Evolutionary conservation across 345 rosid genomes (phyloP).

Genomic region (Rubroshorea leprosula): DNA sequence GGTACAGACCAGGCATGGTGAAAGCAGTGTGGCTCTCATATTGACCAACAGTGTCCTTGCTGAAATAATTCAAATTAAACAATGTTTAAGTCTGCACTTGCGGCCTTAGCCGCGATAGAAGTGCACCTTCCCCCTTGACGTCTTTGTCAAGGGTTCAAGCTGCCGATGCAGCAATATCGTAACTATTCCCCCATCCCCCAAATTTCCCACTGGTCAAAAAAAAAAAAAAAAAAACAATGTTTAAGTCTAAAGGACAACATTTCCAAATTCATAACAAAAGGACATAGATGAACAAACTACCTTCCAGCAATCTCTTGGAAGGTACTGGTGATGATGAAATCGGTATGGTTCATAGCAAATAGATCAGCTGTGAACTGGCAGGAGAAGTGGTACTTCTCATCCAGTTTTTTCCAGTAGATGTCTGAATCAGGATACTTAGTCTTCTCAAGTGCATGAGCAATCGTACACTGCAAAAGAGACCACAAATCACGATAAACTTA

Average conservation of each 20-base stretch:
- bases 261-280: neutral
- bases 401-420: slow-evolving; percentile 89
- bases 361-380: slow-evolving; percentile 97
- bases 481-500: neutral
- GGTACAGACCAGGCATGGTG: slow-evolving; percentile 85
- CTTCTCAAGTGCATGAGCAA: slow-evolving; percentile 95
- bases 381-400: slow-evolving; percentile 89
- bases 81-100: neutral
- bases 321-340: slow-evolving; percentile 97
- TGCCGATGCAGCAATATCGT: too few species aligned
- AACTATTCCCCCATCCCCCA: too few species aligned
- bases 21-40: slow-evolving; percentile 90
- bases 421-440: slow-evolving; percentile 95
- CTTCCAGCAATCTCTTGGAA: slow-evolving; percentile 99
- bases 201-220: too few species aligned
- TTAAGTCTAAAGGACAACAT: neutral
- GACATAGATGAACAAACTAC: slow-evolving; percentile 20
- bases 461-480: slow-evolving; percentile 59
- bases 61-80: slow-evolving; percentile 15
- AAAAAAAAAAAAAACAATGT: neutral
- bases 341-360: slow-evolving; percentile 92
- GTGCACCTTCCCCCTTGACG: too few species aligned
- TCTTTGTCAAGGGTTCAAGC: too few species aligned
- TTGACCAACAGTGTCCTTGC: slow-evolving; percentile 91
- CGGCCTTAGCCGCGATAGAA: too few species aligned